Conservation (phyloP, 2,329 filamentous ascomycete genomes). For the Cercospora berteroae region DNA sequence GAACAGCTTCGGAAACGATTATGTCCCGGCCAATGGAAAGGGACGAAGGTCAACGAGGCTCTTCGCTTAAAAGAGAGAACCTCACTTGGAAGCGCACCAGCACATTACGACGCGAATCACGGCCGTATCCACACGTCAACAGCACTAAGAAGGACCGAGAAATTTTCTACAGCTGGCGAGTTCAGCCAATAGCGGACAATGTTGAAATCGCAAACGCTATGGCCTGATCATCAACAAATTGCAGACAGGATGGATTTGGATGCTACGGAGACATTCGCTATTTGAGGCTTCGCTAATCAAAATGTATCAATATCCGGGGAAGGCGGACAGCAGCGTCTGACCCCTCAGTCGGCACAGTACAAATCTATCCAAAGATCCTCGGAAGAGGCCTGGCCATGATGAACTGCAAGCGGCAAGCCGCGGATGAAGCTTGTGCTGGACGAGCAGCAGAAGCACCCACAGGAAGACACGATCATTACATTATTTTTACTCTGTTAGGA, state of each 20-base stretch:
- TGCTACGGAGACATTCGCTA: not conserved
- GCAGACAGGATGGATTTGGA: not conserved
- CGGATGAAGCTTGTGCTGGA: not conserved
- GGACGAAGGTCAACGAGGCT: not conserved
- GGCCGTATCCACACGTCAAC: not conserved
- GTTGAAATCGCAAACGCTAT: not conserved
- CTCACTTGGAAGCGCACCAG: not conserved
- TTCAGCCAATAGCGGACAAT: not conserved
- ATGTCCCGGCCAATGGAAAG: constrained; percentile 3
- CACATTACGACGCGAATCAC: not conserved
- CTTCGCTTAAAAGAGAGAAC: not conserved
- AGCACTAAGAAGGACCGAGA: not conserved
- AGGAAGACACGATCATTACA: not conserved
- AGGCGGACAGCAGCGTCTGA: not conserved
- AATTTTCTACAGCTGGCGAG: not conserved
- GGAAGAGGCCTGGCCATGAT: not conserved
- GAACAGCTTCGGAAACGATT: constrained; percentile 22
- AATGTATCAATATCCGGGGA: not conserved
- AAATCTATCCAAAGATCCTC: not conserved
- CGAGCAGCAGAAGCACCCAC: not conserved
- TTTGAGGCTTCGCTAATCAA: not conserved
- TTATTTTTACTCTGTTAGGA: not conserved
- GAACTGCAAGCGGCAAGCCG: not conserved
- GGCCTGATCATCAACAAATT: not conserved
- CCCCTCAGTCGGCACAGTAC: not conserved